Evolutionary conservation across 805 yeast species (phyloP).

Genomic region (Lachancea thermotolerans): DNA sequence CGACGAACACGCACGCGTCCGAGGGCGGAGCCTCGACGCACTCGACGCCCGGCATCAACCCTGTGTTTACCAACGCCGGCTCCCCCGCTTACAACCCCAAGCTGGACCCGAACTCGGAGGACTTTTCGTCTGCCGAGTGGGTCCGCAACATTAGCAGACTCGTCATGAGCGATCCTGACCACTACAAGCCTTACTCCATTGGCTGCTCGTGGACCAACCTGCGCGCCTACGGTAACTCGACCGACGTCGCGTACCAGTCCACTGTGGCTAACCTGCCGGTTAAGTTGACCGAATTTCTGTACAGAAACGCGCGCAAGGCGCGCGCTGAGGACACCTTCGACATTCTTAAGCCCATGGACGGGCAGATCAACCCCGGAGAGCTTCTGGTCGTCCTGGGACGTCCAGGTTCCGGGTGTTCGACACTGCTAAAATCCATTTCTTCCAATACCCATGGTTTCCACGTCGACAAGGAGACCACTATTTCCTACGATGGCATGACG

Average conservation of each 20-base stretch:
- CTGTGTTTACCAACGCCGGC: constrained; percentile 15
- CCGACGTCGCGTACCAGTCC: constrained; percentile 61
- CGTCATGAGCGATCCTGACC: constrained; percentile 48
- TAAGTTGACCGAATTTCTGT: constrained; percentile 23
- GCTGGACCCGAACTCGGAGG: constrained; percentile 53
- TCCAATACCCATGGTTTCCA: constrained; percentile 55
- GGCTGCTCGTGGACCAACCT: constrained; percentile 55
- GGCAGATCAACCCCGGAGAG: constrained; percentile 53
- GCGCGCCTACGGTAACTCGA: constrained; percentile 57
- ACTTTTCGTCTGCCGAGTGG: constrained; percentile 59
- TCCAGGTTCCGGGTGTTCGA: constrained; percentile 76
- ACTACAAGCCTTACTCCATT: constrained; percentile 53
- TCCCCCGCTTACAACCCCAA: constrained; percentile 31
- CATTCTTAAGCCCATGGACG: constrained; percentile 62
- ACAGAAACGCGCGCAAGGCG: constrained; percentile 18
- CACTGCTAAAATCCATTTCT: constrained; percentile 54
- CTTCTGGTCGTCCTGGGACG: constrained; percentile 64
- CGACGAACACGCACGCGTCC: not conserved
- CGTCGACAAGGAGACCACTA: constrained; percentile 38
- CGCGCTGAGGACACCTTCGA: constrained; percentile 35
- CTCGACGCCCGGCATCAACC: constrained; percentile 19
- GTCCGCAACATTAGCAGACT: constrained; percentile 55
- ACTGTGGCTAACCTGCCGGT: constrained; percentile 43
- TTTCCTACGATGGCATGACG: constrained; percentile 51
- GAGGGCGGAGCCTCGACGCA: not conserved